These are phyloP conservation scores for Pythium sp. DNA, from an alignment of 352 stramenopile species.

Conservation along the genomic window DNA sequence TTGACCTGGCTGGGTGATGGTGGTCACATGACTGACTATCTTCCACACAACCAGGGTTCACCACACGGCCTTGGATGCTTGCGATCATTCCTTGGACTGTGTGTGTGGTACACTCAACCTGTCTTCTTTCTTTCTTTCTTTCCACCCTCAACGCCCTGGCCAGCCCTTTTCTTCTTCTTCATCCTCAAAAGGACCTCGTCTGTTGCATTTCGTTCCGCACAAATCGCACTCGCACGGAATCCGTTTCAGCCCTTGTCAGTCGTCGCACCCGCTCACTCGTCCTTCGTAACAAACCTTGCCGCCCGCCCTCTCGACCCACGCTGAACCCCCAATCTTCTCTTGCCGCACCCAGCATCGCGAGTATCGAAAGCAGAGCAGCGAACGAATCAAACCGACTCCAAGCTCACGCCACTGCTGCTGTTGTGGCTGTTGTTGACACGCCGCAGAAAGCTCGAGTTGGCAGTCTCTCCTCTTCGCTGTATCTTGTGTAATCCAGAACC, in stretches of 20 bases:
- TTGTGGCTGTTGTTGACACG: background rate
- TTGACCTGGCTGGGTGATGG: background rate
- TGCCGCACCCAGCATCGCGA: background rate
- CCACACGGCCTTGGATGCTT: background rate
- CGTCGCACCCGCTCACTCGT: background rate
- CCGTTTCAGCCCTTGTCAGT: background rate
- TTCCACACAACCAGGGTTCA: background rate
- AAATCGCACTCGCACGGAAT: background rate
- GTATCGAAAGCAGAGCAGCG: background rate
- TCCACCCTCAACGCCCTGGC: background rate
- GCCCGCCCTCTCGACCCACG: background rate
- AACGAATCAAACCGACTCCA: background rate
- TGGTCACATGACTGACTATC: background rate
- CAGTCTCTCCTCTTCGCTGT: background rate
- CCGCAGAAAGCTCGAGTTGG: background rate
- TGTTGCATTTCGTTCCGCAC: slow-evolving; percentile 2
- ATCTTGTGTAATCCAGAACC: background rate
- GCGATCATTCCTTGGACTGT: background rate
- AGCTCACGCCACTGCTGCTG: background rate
- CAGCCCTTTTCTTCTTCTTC: background rate
- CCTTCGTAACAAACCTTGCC: slow-evolving; percentile 2
- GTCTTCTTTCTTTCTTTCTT: background rate
- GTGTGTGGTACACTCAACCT: background rate
- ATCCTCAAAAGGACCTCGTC: background rate
- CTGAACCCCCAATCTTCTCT: background rate